Conservation (phyloP, 768 basidiomycete genomes). For the Rhizopogon roseolus region DNA sequence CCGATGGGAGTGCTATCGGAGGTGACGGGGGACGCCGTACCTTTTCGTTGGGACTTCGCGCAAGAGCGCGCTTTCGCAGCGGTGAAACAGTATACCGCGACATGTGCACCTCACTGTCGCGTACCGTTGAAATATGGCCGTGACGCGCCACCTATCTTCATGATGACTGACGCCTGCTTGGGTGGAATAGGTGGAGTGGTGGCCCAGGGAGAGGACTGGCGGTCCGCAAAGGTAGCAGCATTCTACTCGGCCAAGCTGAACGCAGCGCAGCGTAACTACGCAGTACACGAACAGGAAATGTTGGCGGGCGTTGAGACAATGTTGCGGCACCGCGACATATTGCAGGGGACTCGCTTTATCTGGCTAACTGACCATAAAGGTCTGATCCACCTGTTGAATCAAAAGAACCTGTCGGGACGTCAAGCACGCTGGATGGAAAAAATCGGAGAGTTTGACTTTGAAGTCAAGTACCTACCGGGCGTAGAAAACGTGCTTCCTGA, state of each 20-base stretch:
- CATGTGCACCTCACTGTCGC: conserved; percentile 11
- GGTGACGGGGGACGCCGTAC: background rate
- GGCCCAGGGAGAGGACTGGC: conserved; percentile 19
- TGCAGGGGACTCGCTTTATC: background rate
- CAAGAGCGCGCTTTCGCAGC: conserved; percentile 16
- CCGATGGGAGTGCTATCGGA: background rate
- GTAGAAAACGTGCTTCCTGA: too few relatives aligned
- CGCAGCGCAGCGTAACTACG: background rate
- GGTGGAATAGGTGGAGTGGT: conserved; percentile 27
- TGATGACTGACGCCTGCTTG: conserved; percentile 27
- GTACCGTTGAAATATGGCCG: conserved; percentile 17
- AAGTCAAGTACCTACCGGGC: background rate
- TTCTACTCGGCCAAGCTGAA: conserved; percentile 26
- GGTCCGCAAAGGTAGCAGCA: conserved; percentile 19
- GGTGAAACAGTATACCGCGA: conserved; percentile 5
- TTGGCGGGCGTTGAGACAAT: background rate
- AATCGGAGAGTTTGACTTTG: background rate
- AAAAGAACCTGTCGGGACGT: background rate
- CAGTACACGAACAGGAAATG: background rate
- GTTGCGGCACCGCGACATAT: too few relatives aligned
- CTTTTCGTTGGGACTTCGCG: conserved; percentile 11
- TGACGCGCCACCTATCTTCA: conserved; percentile 15
- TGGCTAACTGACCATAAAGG: background rate
- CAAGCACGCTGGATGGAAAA: background rate
- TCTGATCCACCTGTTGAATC: background rate